Evolutionary conservation across 805 yeast genomes (phyloP).

Genomic region (Blastobotrys attinorum): DNA sequence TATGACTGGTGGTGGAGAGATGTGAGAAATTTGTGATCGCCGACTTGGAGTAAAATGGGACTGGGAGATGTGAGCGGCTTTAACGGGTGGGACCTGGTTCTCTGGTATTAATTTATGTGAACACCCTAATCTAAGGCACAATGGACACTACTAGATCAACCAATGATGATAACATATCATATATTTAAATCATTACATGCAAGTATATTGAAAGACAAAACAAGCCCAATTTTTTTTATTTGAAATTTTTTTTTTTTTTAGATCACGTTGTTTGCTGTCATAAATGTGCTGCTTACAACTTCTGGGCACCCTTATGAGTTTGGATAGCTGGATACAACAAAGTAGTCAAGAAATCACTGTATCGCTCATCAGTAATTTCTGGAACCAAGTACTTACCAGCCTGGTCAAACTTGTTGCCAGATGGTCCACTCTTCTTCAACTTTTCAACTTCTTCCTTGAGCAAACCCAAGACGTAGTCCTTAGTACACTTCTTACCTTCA

Average conservation of each 20-base stretch:
- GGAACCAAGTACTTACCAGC: constrained; percentile 55
- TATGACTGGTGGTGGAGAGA: background rate
- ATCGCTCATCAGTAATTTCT: constrained; percentile 55
- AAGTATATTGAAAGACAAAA: background rate
- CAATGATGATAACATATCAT: background rate
- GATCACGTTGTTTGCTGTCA: too few species aligned
- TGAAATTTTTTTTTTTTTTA: too few species aligned
- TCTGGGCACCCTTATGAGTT: constrained; percentile 1
- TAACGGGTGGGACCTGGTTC: too few species aligned
- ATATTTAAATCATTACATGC: background rate
- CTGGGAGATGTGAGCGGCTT: too few species aligned
- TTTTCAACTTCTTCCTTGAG: constrained; percentile 50
- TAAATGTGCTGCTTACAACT: constrained; percentile 1
- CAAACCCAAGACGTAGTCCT: constrained; percentile 41
- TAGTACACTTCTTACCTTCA: constrained; percentile 46
- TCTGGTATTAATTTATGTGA: too few species aligned
- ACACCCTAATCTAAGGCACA: too few species aligned
- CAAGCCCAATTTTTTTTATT: background rate
- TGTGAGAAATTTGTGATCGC: background rate
- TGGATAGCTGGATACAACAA: constrained; percentile 37
- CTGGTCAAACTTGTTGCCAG: constrained; percentile 41
- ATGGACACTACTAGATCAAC: background rate
- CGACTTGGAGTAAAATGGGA: too few species aligned
- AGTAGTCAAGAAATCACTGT: constrained; percentile 60
- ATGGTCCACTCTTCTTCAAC: constrained; percentile 40